Conservation (phyloP, 495 filamentous ascomycete species). For the Penicillium malachiteum region DNA sequence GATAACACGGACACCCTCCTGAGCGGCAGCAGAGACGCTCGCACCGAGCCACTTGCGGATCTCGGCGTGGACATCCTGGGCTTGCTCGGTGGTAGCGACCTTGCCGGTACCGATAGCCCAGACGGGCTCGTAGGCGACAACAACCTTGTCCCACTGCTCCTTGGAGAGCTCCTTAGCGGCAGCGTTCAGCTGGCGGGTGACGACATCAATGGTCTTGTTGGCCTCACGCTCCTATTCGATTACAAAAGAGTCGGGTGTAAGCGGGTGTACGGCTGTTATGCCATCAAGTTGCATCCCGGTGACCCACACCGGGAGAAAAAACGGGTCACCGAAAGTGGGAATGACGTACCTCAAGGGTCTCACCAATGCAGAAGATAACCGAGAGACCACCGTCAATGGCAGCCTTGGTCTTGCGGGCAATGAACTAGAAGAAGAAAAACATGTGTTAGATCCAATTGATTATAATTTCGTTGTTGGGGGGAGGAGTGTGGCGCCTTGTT, state of each 20-base stretch:
- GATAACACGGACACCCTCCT: constrained; percentile 81
- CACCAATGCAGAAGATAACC: constrained; percentile 95
- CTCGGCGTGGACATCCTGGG: constrained; percentile 90
- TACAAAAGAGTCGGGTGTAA: constrained; percentile 26
- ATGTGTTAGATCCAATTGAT: too few species aligned
- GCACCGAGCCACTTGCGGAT: constrained; percentile 86
- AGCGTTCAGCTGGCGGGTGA: constrained; percentile 73
- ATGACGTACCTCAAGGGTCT: constrained; percentile 71
- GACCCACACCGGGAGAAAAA: constrained; percentile 31
- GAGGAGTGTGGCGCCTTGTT: background rate
- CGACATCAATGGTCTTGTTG: constrained; percentile 84
- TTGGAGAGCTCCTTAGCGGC: constrained; percentile 60
- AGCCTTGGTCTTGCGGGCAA: constrained; percentile 89
- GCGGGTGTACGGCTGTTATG: constrained; percentile 23
- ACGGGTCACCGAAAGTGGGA: constrained; percentile 19
- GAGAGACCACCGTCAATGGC: constrained; percentile 82
- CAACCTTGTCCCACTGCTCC: constrained; percentile 87
- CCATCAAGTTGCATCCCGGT: constrained; percentile 19
- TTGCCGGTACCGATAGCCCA: constrained; percentile 99
- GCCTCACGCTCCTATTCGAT: constrained; percentile 72
- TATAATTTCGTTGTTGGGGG: too few species aligned
- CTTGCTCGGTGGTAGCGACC: constrained; percentile 90
- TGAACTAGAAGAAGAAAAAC: constrained; percentile 47
- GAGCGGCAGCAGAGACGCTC: constrained; percentile 65
- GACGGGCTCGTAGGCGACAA: constrained; percentile 98